Percentiles rank a stretch among this genome's conserved stretches.
phyloP scores from a whole-genome alignment of 768 basidiomycete genomes.

The Mycena vitilis region DNA sequence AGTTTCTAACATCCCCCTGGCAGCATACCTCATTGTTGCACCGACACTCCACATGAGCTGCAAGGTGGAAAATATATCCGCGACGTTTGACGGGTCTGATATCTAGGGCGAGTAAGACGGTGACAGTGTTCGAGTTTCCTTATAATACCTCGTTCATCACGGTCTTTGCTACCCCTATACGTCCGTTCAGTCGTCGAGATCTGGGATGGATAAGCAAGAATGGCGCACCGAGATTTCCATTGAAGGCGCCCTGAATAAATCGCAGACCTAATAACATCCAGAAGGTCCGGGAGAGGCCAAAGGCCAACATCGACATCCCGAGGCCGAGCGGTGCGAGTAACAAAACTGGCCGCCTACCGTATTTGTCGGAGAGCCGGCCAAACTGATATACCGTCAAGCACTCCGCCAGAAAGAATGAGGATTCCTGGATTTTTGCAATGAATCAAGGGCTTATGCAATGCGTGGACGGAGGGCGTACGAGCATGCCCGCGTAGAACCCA shows the following conservation, averaged over 20 bases:
- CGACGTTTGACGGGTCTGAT: conserved; percentile 25
- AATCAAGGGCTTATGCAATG: conserved; percentile 3
- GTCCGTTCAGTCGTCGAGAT: too few species aligned
- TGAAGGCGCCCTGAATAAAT: conserved; percentile 27
- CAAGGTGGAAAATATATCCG: conserved; percentile 20
- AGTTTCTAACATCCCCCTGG: background rate
- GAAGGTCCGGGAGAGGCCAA: conserved; percentile 40
- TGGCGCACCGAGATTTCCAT: conserved; percentile 30
- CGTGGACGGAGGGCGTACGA: conserved; percentile 24
- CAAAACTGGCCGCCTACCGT: conserved; percentile 41
- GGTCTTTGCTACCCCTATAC: conserved; percentile 15
- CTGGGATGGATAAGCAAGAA: background rate
- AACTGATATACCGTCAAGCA: conserved; percentile 38
- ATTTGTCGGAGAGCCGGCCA: conserved; percentile 41
- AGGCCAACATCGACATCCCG: conserved; percentile 36
- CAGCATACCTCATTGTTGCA: conserved; percentile 14
- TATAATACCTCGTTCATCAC: conserved; percentile 25
- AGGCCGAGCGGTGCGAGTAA: conserved; percentile 39
- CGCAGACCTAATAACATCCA: conserved; percentile 30
- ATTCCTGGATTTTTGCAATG: conserved; percentile 34
- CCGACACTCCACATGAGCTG: conserved; percentile 26
- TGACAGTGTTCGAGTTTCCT: background rate
- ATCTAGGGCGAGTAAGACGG: background rate
- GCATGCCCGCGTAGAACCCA: conserved; percentile 42
- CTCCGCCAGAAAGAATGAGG: conserved; percentile 41